Base-by-base conservation (phyloP, 192 early-diverging fungal species). In the Mortierella claussenii region DNA sequence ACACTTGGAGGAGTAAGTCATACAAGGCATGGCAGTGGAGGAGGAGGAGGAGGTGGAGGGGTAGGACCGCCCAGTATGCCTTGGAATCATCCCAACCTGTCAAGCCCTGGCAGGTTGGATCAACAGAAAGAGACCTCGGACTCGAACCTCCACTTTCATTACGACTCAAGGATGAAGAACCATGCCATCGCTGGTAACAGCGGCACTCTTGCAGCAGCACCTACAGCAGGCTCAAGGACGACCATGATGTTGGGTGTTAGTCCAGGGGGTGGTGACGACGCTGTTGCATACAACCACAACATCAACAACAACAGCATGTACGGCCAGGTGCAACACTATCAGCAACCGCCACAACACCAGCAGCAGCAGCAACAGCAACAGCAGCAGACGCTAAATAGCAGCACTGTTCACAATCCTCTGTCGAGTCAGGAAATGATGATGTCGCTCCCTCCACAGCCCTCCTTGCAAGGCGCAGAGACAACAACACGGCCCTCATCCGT, bases 51-150 rank as follows among this genome's bases (percentile, higher is more conserved):
- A 60, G 57, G 66, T 10, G 4, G 4, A 11, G 40, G 50, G 4
- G 37, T 30, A 11, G 43, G 36, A 37, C 33, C 56, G 1, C 49
- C 10, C 13, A 59, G 52, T 12, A 45, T 71, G 8, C 48, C 55
- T 8, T 62, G 70, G 49, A 65, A 76, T 24, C 73, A 76, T 9
- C 49, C 63, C 13, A 76, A 76, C 53, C n/a, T 76, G 3, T 76
- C 73, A 13, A 67, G 64, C 21, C 73, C 73, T n/a, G 59, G 73
- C 0, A 43, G 64, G 3, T 18, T 76, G 28, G 73, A 67, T 43
- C 73, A 67, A 36, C 58, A 66, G 8, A 55, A 76, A 28, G 67
- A 61, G 33, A 26, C 64, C 7, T 76, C 65, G 0, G 73, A 76
- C 26, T 57, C 64, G 1, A 76, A 56, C 45, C 47, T 75, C 9